phyloP scores from a whole-genome alignment of 192 early-diverging fungal genomes.

The Cetraspora pellucida region DNA sequence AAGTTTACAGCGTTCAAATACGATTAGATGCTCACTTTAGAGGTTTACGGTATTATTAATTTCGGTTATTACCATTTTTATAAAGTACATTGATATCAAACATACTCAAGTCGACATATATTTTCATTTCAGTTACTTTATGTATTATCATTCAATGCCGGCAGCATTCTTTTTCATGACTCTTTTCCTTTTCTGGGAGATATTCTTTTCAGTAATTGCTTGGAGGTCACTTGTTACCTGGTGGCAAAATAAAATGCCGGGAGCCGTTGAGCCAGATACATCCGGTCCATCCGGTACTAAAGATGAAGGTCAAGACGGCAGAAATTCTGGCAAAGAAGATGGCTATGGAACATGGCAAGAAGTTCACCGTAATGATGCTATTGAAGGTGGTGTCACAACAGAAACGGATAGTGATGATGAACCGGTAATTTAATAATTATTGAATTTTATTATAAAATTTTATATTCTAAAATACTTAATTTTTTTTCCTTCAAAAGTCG shows the following conservation, averaged over 20 bases:
- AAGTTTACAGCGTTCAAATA: slow-evolving; percentile 54
- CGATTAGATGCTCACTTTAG: slow-evolving; percentile 58
- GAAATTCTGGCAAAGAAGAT: background rate
- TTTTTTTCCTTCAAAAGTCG: slow-evolving; percentile 3
- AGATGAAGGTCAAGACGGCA: background rate
- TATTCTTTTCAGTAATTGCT: slow-evolving; percentile 52
- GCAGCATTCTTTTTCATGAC: slow-evolving; percentile 50
- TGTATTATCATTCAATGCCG: slow-evolving; percentile 53
- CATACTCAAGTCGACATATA: background rate
- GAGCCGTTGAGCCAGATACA: background rate
- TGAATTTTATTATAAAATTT: background rate
- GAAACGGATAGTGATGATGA: background rate
- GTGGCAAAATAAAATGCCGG: slow-evolving; percentile 19
- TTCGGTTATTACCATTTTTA: background rate
- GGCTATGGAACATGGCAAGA: slow-evolving; percentile 8
- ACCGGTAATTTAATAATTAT: background rate
- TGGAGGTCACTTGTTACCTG: slow-evolving; percentile 48
- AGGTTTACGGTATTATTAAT: slow-evolving; percentile 49
- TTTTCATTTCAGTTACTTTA: slow-evolving; percentile 46
- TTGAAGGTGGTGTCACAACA: background rate
- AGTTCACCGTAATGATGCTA: background rate
- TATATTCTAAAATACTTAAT: background rate
- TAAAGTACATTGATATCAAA: background rate
- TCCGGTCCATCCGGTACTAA: background rate
- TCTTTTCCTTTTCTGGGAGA: slow-evolving; percentile 51